Base-by-base conservation (phyloP, 2,329 filamentous ascomycete species). In the Lecanicillium sp. region DNA sequence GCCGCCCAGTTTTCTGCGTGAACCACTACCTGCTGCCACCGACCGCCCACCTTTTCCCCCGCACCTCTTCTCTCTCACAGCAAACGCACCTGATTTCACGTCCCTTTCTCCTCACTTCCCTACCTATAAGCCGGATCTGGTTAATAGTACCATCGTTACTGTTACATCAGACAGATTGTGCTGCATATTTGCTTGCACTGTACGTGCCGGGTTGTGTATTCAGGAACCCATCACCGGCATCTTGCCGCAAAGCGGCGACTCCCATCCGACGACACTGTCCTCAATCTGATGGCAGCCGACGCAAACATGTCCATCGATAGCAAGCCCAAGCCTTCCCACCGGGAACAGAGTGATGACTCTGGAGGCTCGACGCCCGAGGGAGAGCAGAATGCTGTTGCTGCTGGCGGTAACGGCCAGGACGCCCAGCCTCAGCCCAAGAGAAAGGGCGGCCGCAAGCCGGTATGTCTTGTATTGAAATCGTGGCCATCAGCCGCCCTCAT, bases 401-500 rank as follows among this genome's bases (percentile, higher is more conserved):
- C 59, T 41, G 52, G 51, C 46, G 42, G 33, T 43, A 51, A 53
- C 47, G 55, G 52, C 45, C 56, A 62, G 19, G 71, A 71, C 48
- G 74, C 78, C 52, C 62, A 59, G 49, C 74, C 75, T 56, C 76
- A 78, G 46, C 88, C 89, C 58, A 98, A 98, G 73, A 80, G 92
- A 57, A 98, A 98, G 71, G 92, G 92, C 56, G 92, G 92, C 45
- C 82, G 92, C 57, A 98, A 96, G 70, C 92, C 92, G 57, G 92
- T 96, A 80, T 95, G 18, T 29, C 30, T 32, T 29, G 42, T 37
- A 41, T 45, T 38, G 47, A 25, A 35, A 34, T 33, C n/a, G n/a
- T n/a, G n/a, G n/a, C n/a, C n/a, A n/a, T n/a, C n/a, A n/a, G n/a
- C n/a, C n/a, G n/a, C n/a, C n/a, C n/a, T n/a, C n/a, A n/a, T n/a